Evolutionary conservation across 176 grass and related monocot species (phyloP).

Genomic region (Bolboschoenus planiculmis): DNA sequence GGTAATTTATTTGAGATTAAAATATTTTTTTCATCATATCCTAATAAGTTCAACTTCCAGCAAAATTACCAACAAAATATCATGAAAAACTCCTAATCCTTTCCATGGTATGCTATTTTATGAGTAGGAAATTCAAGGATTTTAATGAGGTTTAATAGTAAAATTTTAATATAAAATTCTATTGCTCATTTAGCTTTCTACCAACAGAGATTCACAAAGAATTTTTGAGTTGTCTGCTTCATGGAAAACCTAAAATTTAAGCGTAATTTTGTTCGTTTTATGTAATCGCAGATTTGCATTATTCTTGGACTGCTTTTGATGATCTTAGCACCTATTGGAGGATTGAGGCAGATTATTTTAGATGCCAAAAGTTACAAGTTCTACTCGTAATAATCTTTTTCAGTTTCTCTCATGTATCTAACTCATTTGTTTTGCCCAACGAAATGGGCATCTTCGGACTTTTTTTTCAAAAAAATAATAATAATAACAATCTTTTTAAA

Average conservation of each 20-base stretch:
- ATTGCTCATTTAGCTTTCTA: not conserved
- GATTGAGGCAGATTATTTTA: slow-evolving; percentile 57
- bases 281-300: slow-evolving; percentile 61
- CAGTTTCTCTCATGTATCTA: too few relatives aligned
- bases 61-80: not conserved
- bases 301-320: slow-evolving; percentile 59
- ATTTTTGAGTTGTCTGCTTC: not conserved
- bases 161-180: not conserved
- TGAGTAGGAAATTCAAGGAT: too few relatives aligned
- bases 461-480: too few relatives aligned
- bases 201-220: not conserved
- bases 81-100: not conserved
- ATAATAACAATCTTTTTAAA: too few relatives aligned
- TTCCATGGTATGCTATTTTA: not conserved
- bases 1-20: slow-evolving; percentile 40
- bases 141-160: not conserved
- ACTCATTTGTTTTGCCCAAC: too few relatives aligned
- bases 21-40: not conserved
- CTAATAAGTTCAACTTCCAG: not conserved
- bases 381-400: slow-evolving; percentile 38
- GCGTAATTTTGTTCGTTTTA: not conserved
- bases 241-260: not conserved
- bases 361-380: slow-evolving; percentile 40
- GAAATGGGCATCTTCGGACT: too few relatives aligned
- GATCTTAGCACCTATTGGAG: slow-evolving; percentile 71